These are phyloP conservation scores for Rhodotorula mucilaginosa DNA, from an alignment of 1,284 basidiomycete genomes.

Conservation along the genomic window DNA sequence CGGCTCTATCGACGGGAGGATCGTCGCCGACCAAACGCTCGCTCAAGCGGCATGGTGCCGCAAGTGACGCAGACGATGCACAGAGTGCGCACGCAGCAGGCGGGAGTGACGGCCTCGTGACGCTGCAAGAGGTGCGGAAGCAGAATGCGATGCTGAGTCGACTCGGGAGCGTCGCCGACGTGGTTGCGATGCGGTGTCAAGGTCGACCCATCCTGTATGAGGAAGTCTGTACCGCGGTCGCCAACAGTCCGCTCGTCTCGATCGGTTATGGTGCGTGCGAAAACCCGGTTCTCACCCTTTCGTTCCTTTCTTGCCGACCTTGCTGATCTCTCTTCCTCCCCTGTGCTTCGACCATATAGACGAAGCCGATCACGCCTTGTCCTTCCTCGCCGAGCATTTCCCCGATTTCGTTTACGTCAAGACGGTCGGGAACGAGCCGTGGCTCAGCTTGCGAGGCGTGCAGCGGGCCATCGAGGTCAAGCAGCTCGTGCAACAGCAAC, in stretches of 20 bases:
- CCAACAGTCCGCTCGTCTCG: constrained; percentile 32
- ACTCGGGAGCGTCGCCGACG: constrained; percentile 33
- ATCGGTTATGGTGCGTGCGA: constrained; percentile 26
- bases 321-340: neutral
- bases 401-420: constrained; percentile 35
- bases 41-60: constrained; percentile 19
- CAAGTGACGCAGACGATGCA: neutral
- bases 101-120: neutral
- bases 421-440: constrained; percentile 22
- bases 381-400: constrained; percentile 26
- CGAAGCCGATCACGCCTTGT: constrained; percentile 33
- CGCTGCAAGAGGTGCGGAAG: constrained; percentile 19
- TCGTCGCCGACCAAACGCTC: constrained; percentile 27
- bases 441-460: constrained; percentile 24
- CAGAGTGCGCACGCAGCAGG: neutral
- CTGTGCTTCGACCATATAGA: neutral
- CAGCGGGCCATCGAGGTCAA: constrained; percentile 29
- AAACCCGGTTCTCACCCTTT: too few species aligned
- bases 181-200: constrained; percentile 33
- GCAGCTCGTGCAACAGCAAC: constrained; percentile 16
- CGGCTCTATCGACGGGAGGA: constrained; percentile 22
- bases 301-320: neutral
- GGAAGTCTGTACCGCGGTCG: constrained; percentile 34
- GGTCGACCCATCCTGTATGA: constrained; percentile 21
- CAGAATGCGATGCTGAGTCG: constrained; percentile 35